Percentiles rank a stretch among this genome's conserved stretches.
These are phyloP conservation scores for Vanrija humicola DNA, from an alignment of 1,284 basidiomycete genomes.

Conservation along the genomic window DNA sequence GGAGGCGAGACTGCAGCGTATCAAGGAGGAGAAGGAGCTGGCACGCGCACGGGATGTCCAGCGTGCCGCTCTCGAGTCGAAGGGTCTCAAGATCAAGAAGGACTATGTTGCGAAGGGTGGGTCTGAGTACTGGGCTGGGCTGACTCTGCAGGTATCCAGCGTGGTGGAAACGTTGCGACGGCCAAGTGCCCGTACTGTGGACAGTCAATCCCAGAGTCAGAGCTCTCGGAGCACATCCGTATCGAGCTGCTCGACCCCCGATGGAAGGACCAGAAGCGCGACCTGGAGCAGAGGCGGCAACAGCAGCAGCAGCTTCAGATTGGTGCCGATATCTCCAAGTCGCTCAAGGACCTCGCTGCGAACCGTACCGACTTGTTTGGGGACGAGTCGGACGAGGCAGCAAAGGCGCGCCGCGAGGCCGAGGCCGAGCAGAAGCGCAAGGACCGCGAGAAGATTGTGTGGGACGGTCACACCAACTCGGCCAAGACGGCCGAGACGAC, in stretches of 20 bases:
- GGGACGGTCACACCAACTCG: conserved; percentile 91
- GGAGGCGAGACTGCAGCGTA: conserved; percentile 60
- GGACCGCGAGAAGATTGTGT: conserved; percentile 86
- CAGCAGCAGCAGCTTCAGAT: conserved; percentile 78
- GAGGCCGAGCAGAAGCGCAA: conserved; percentile 70
- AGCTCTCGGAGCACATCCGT: conserved; percentile 95
- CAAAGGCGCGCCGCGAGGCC: conserved; percentile 76
- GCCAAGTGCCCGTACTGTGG: conserved; percentile 90
- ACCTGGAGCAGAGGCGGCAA: conserved; percentile 77
- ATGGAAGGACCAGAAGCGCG: conserved; percentile 92
- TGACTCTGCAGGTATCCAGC: conserved; percentile 58
- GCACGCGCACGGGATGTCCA: conserved; percentile 69
- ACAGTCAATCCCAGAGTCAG: conserved; percentile 88
- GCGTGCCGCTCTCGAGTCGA: conserved; percentile 68
- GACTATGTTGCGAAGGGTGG: conserved; percentile 91
- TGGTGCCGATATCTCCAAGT: conserved; percentile 83
- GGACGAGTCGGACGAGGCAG: conserved; percentile 74
- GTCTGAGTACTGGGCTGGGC: conserved; percentile 35
- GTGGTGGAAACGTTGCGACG: conserved; percentile 60
- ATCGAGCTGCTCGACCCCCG: conserved; percentile 96
- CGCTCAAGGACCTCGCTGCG: conserved; percentile 81
- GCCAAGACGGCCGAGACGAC: conserved; percentile 83
- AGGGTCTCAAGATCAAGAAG: conserved; percentile 92
- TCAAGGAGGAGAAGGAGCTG: conserved; percentile 70
- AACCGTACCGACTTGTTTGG: conserved; percentile 94